Conservation (phyloP, 129 eudicot species). For the Saussurea involucrata region DNA sequence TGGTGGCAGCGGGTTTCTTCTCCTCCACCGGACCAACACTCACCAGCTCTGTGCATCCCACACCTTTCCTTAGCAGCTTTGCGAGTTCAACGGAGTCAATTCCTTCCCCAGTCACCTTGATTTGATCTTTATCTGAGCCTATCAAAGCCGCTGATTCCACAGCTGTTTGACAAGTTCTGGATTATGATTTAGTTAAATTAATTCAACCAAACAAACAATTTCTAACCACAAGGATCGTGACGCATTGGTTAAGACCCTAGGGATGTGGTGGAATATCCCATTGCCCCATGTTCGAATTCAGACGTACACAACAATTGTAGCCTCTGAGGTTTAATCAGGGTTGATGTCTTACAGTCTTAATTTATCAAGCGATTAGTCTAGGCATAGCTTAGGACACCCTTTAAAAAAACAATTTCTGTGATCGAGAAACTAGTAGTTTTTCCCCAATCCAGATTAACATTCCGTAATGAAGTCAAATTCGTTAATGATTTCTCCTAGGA, state of each 20-base stretch:
- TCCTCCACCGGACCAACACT: constrained; percentile 7
- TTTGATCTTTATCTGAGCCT: constrained; percentile 10
- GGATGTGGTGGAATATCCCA: no score
- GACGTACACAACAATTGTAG: no score
- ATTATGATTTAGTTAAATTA: background rate
- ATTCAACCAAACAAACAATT: background rate
- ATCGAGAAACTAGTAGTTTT: no score
- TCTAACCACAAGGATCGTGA: no score
- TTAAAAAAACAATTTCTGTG: no score
- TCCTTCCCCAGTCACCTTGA: constrained; percentile 17
- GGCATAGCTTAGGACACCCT: no score
- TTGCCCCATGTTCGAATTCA: no score
- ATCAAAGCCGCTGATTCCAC: constrained; percentile 14
- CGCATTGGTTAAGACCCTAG: no score
- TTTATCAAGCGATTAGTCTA: no score
- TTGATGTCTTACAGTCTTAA: no score
- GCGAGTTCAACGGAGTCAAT: constrained; percentile 21
- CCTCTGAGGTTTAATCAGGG: no score
- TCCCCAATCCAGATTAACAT: background rate
- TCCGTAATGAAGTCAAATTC: background rate
- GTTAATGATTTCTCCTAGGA: no score
- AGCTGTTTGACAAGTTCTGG: background rate
- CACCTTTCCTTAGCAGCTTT: constrained; percentile 3
- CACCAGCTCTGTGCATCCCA: background rate
- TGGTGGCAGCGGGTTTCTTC: background rate